phyloP scores from a whole-genome alignment of 2,329 filamentous ascomycete species.

The Chaetomium strumarium region DNA sequence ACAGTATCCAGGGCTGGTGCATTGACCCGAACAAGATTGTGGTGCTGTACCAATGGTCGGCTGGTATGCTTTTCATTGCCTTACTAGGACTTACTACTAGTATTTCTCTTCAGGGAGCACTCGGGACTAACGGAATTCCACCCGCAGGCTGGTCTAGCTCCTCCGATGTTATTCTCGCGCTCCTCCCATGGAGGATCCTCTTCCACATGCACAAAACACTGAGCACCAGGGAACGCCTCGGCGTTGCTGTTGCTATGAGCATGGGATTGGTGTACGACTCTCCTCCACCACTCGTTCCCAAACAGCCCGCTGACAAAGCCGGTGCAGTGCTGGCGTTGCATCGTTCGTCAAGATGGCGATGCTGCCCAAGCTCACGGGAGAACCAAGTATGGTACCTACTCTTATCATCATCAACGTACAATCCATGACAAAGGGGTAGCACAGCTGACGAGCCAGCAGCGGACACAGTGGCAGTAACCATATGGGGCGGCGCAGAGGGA shows the following conservation, averaged over 20 bases:
- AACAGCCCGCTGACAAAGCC: neutral
- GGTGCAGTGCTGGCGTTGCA: constrained; percentile 6
- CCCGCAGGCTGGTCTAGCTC: constrained; percentile 10
- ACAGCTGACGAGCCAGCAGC: neutral
- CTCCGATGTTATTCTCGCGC: constrained; percentile 8
- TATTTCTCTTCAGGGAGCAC: too few relatives aligned
- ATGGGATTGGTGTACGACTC: constrained; percentile 28
- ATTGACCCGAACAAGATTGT: constrained; percentile 13
- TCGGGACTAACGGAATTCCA: neutral
- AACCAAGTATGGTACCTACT: neutral
- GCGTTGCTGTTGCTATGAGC: constrained; percentile 30
- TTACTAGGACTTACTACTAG: too few relatives aligned
- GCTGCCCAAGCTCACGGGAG: constrained; percentile 12
- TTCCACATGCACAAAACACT: constrained; percentile 11
- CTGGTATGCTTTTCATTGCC: neutral
- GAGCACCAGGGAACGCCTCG: constrained; percentile 26
- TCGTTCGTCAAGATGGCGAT: constrained; percentile 17
- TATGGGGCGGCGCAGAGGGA: constrained; percentile 25
- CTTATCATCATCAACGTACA: neutral
- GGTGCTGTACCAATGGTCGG: constrained; percentile 12
- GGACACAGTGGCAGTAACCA: constrained; percentile 17
- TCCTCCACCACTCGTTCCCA: fast-evolving
- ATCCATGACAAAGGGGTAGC: neutral
- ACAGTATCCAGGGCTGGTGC: constrained; percentile 2
- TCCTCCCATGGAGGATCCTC: constrained; percentile 11